Evolutionary conservation across 768 basidiomycete genomes (phyloP), one percentile per base, ranked within the genome.

Genomic region (Auriculariales sp.): DNA sequence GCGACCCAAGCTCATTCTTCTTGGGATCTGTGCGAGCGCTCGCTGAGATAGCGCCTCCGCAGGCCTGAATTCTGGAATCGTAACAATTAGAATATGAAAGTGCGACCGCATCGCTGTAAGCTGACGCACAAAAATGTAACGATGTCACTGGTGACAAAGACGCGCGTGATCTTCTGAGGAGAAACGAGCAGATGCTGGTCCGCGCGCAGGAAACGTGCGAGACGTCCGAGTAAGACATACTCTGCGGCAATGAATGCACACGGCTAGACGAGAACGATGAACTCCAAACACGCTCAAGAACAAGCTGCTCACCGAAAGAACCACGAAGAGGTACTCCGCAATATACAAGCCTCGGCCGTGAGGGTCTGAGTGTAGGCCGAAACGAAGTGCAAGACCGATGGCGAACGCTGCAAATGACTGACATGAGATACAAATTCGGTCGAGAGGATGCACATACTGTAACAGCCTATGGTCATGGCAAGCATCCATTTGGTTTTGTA

Each of bases 171-270:
- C 17, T 64, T 64, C 17, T 63, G 65, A 4, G 74, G 66, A 0
- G 66, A 63, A 19, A 85, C 60, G 25, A 76, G 56, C 22, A 83
- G 64, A 55, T 75, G 70, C 44, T 69, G 53, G 50, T 71, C 66
- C 30, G 68, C 69, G 9, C 65, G 56, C 4, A 84, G 62, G 53
- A 73, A 67, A 22, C 61, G 65, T 4, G 79, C 75, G 3, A 87
- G 60, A 11, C 73, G 73, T 9, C 81, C 79, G 1, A 85, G 70
- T 17, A 83, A 68, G 49, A 83, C 64, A 56, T 86, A 85, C 56
- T 79, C 71, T 12, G 77, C 72, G 3, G 79, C 79, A 53, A 82
- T 79, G 64, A 85, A 85, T 25, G 79, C 82, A 58, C 84, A 86
- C 3, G 83, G 82, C 77, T 79, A 47, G 15, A 35, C 24, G 5